These are phyloP conservation scores for Graphiopsis chlorocephala DNA, from an alignment of 2,329 filamentous ascomycete species.

Conservation along the genomic window DNA sequence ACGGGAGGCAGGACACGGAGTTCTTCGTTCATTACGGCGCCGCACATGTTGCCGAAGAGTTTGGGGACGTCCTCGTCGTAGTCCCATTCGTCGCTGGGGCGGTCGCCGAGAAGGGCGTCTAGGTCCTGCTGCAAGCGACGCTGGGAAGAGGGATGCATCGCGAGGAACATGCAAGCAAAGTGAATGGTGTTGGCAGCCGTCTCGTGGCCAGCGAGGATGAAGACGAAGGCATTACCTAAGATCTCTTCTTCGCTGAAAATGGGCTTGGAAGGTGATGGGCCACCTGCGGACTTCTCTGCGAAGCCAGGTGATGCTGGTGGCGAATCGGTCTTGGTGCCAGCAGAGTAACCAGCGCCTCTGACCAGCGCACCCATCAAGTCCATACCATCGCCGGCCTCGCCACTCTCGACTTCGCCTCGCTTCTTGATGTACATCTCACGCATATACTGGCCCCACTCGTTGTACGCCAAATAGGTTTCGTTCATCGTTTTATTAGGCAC, in stretches of 20 bases:
- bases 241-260: constrained; percentile 63
- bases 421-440: constrained; percentile 65
- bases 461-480: constrained; percentile 53
- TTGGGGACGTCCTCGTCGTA: constrained; percentile 66
- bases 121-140: constrained; percentile 66
- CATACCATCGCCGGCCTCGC: constrained; percentile 44
- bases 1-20: constrained; percentile 71
- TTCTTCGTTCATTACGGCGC: constrained; percentile 75
- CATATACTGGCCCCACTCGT: constrained; percentile 69
- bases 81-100: constrained; percentile 62
- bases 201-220: constrained; percentile 73
- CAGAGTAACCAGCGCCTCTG: constrained; percentile 42
- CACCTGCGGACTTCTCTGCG: constrained; percentile 32
- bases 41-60: constrained; percentile 67
- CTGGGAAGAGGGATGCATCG: constrained; percentile 63
- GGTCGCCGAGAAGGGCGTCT: constrained; percentile 60
- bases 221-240: constrained; percentile 64
- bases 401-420: constrained; percentile 44
- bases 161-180: constrained; percentile 67
- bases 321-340: constrained; percentile 16
- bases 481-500: constrained; percentile 54
- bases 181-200: constrained; percentile 74
- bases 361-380: constrained; percentile 58
- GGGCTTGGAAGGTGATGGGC: constrained; percentile 36
- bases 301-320: constrained; percentile 27